phyloP scores from a whole-genome alignment of 2,329 filamentous ascomycete species.

The Ramularia endophylla region DNA sequence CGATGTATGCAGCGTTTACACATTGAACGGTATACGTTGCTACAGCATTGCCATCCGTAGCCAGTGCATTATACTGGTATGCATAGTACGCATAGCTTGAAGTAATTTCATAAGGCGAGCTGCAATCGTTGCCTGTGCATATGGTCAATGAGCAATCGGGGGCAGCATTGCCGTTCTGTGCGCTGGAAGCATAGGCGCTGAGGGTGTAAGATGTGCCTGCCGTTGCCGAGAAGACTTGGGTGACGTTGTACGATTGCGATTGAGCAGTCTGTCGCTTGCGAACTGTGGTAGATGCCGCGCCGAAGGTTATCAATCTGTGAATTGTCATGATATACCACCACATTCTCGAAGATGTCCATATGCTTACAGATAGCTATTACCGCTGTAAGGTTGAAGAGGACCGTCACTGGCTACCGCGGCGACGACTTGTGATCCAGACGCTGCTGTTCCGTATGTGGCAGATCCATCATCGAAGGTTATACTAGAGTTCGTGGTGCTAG shows the following conservation, averaged over 20 bases:
- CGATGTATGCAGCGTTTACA: conserved; percentile 3
- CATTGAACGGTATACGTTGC: conserved; percentile 6
- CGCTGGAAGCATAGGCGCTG: conserved; percentile 7
- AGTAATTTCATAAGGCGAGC: conserved; percentile 1
- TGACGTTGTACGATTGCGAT: conserved; percentile 8
- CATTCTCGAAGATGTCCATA: too few relatives aligned
- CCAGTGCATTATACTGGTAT: conserved; percentile 1
- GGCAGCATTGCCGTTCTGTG: conserved; percentile 2
- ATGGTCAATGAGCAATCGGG: conserved; percentile 9
- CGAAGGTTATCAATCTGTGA: conserved; percentile 6
- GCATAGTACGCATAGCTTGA: conserved; percentile 3
- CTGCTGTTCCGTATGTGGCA: neutral
- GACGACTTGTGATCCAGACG: conserved; percentile 2
- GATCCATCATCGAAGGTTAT: conserved; percentile 4
- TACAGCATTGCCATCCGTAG: neutral
- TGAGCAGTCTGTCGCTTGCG: neutral
- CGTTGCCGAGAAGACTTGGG: conserved; percentile 7
- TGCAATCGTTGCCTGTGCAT: conserved; percentile 6
- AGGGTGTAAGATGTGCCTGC: conserved; percentile 3
- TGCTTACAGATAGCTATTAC: conserved; percentile 6
- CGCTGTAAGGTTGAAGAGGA: conserved; percentile 5
- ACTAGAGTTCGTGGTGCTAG: neutral
- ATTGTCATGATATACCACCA: neutral
- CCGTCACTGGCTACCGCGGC: conserved; percentile 3
- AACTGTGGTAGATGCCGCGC: neutral